Evolutionary conservation across 306 rosid genomes (phyloP).

Genomic region (Ochetophila trinervis): DNA sequence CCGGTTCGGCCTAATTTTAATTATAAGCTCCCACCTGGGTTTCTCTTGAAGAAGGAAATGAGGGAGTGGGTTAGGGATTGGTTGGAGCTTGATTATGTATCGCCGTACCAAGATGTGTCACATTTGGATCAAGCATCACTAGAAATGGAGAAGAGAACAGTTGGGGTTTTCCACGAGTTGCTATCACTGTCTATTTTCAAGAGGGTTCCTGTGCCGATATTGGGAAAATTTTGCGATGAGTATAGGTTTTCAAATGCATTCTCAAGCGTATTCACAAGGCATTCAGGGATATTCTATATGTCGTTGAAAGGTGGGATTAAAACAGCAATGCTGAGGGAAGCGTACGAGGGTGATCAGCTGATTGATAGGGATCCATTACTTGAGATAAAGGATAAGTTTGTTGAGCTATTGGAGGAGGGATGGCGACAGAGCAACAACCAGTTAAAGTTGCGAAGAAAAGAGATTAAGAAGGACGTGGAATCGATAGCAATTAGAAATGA

Average conservation of each 20-base stretch:
- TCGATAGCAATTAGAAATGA: conserved; percentile 31
- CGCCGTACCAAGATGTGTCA: conserved; percentile 65
- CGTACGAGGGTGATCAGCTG: conserved; percentile 54
- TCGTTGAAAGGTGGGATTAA: conserved; percentile 86
- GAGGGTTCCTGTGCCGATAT: conserved; percentile 74
- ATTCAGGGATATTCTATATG: conserved; percentile 75
- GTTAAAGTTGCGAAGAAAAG: conserved; percentile 43
- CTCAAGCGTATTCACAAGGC: conserved; percentile 68
- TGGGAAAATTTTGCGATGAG: conserved; percentile 76
- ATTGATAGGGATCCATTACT: conserved; percentile 73
- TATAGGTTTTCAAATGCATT: conserved; percentile 78
- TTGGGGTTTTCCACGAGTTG: conserved; percentile 53
- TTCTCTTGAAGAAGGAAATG: conserved; percentile 77
- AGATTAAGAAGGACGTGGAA: conserved; percentile 44
- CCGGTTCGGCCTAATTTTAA: conserved; percentile 68
- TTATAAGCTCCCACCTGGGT: conserved; percentile 63
- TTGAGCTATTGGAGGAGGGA: conserved; percentile 77
- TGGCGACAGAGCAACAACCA: conserved; percentile 55
- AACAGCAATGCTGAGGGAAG: conserved; percentile 77
- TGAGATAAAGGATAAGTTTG: conserved; percentile 61
- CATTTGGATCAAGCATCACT: conserved; percentile 61
- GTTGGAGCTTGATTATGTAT: conserved; percentile 74
- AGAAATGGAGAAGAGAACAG: conserved; percentile 65
- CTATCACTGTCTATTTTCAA: conserved; percentile 64
- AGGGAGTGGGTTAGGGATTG: conserved; percentile 94